Percentiles rank a stretch among this genome's conserved stretches.
These are phyloP conservation scores for Thuja plicata DNA, from an alignment of 83 land plant genomes.

Conservation along the genomic window DNA sequence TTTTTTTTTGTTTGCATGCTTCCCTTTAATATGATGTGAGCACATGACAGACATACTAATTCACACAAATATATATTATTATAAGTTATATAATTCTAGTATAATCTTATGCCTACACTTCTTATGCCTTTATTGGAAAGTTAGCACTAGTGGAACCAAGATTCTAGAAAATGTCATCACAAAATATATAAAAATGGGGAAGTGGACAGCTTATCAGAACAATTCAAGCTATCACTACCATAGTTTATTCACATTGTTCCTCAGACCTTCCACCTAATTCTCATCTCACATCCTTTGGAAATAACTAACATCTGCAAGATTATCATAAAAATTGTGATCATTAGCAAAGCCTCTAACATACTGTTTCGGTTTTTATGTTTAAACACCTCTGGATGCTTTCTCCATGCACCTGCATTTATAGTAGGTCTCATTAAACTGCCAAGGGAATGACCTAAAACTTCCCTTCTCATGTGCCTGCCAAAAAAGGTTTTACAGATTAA, in stretches of 20 bases:
- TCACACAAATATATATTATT: neutral
- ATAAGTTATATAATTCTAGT: neutral
- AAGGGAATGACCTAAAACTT: neutral
- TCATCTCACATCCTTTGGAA: neutral
- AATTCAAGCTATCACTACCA: neutral
- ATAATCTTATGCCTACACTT: neutral
- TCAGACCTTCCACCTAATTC: neutral
- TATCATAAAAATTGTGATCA: neutral
- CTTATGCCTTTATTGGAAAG: neutral
- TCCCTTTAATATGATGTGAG: neutral
- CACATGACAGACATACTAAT: neutral
- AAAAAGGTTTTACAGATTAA: neutral
- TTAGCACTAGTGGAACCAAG: neutral
- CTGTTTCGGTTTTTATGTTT: conserved; percentile 5
- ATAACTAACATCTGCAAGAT: neutral
- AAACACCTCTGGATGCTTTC: neutral
- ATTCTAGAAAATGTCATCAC: neutral
- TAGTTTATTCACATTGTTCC: neutral
- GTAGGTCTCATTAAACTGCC: neutral
- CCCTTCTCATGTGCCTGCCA: conserved; percentile 7
- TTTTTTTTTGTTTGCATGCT: neutral
- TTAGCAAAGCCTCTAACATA: neutral
- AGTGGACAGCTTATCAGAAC: neutral
- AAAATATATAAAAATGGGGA: neutral
- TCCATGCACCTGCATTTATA: neutral